Base-by-base conservation (phyloP, 2,329 filamentous ascomycete genomes). In the Microdochium nivale region DNA sequence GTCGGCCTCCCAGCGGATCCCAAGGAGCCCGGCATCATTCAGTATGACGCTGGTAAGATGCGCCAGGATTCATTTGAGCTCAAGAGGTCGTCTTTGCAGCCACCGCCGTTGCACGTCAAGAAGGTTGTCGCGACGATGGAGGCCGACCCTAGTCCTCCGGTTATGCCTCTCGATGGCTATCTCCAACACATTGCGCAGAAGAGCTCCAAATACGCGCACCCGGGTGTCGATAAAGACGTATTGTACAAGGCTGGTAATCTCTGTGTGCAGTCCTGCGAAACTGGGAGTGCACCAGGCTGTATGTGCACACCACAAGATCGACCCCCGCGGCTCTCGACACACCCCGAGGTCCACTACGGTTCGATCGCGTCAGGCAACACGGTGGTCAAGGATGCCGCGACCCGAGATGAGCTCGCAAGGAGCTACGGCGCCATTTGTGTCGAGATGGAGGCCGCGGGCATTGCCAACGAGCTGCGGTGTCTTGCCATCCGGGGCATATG, bases 401-500 rank as follows among this genome's bases (percentile, higher is more conserved):
- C 25, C 5, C 13, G 49, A 4, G 49, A 51, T 40, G 14, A n/a
- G 8, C 21, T 47, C 2, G 37, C 25, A 16, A 1, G 7, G 10
- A 11, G 3, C 5, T 23, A 23, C 24, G n/a, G n/a, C 19, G 25
- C 25, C 25, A 13, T 46, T 37, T 50, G 49, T 25, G 19, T 50
- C 30, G 50, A 52, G 24, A 35, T 47, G 32, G 37, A 52, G 40
- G 46, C 40, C 16, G 48, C 44, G 3, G 48, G 40, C 25, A 30
- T 47, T 14, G 25, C 25, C 24, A 47, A 47, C 46, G 46, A 47
- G 25, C 24, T 30, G 3, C 24, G 37, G 30, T 55, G 54, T 33
- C 40, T 56, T 16, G 55, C 58, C 44, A 56, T 59, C 40, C 51
- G 53, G 3, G 56, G 57, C 25, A 55, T 59, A 44, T 57, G 56